Base-by-base conservation (phyloP, 257 asterid genomes). In the Nicotiana sylvestris region DNA sequence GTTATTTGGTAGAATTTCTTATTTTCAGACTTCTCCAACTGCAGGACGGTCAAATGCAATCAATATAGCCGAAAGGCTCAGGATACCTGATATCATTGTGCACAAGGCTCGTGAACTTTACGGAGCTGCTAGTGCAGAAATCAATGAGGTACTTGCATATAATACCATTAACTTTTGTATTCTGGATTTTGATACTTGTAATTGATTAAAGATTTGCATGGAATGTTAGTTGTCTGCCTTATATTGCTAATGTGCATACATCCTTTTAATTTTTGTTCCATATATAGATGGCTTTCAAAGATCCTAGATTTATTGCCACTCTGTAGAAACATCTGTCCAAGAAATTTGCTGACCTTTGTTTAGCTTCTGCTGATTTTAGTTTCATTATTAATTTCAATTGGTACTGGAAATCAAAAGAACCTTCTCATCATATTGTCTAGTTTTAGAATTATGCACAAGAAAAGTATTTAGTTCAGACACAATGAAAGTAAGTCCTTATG, bases 41-140 rank as follows among this genome's bases (percentile, higher is more conserved):
- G 84, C 89, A 96, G 99, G 99, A 58, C 94, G 97, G 37, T 96
- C 99, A 83, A 96, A 96, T 92, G 99, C 99, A 78, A 96, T 96
- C 81, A 92, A 91, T 89, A 91, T 96, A 76, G 93, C 98, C 56
- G 97, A 93, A 91, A 94, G 98, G 89, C 93, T 96, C 60, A 96
- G 99, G 61, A 84, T 96, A 57, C 97, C 98, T 39, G 88, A 69
- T 83, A 91, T 83, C 80, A 91, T 94, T 82, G 86, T 93, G 92
- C 88, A 77, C 51, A 87, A 87, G 82, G 99, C 99, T 9, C 98
- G 97, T 51, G 92, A 91, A 82, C 93, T 92, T 39, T 94, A 92
- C 84, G 99, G 99, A 85, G 90, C 93, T 87, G 98, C 98, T 79
- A 93, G 98, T 77, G 92, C 97, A 39, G 98, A 94, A 89, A 96